These are phyloP conservation scores for Reutealis trisperma DNA, from an alignment of 345 rosid genomes.

Conservation along the genomic window DNA sequence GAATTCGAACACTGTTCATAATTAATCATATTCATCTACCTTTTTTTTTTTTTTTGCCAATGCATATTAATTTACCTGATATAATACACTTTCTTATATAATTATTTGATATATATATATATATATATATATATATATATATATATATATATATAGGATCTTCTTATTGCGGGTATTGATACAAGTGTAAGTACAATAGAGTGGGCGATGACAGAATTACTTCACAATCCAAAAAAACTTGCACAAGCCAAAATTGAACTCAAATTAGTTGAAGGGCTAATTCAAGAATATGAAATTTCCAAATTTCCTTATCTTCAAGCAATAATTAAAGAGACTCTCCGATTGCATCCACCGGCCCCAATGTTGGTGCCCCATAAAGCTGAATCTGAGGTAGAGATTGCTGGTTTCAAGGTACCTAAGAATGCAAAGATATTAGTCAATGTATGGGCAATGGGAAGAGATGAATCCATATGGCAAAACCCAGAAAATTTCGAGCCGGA, in stretches of 20 bases:
- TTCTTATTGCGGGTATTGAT: slow-evolving; percentile 47
- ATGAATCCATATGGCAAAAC: slow-evolving; percentile 1
- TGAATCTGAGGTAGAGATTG: slow-evolving; percentile 2
- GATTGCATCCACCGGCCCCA: slow-evolving; percentile 4
- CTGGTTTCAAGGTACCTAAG: background rate
- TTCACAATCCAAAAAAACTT: background rate
- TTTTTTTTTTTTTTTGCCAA: no score
- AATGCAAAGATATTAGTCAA: slow-evolving; percentile 12
- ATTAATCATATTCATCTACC: no score
- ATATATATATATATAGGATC: slow-evolving; percentile 41
- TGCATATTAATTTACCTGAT: background rate
- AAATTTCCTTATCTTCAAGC: slow-evolving; percentile 5
- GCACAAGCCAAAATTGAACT: slow-evolving; percentile 32
- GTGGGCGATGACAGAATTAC: slow-evolving; percentile 32
- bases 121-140: no score
- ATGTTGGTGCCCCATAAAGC: background rate
- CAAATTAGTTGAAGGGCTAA: slow-evolving; percentile 14
- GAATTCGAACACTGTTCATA: no score
- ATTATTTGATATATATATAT: background rate
- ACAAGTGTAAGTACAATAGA: slow-evolving; percentile 34
- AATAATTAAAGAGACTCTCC: slow-evolving; percentile 1
- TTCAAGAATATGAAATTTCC: slow-evolving; percentile 37
- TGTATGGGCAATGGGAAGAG: background rate
- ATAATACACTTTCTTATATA: no score
- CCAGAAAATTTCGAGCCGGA: slow-evolving; percentile 4